These are phyloP conservation scores for Gymnopus androsaceus DNA, from an alignment of 1,284 basidiomycete species.

Conservation along the genomic window DNA sequence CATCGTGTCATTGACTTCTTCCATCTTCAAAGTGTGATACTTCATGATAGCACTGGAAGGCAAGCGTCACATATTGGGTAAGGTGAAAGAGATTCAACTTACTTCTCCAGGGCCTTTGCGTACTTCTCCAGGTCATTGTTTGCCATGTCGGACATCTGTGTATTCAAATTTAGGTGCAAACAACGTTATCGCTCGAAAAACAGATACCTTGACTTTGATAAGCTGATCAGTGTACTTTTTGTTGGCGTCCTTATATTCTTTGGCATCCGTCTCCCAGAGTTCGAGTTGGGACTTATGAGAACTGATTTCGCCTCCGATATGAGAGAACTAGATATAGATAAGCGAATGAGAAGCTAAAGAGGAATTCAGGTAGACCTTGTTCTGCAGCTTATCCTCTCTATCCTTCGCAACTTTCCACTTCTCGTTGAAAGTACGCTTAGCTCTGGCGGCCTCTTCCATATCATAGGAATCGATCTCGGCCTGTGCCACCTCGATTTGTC, in stretches of 20 bases:
- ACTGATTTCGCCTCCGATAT: slow-evolving; percentile 80
- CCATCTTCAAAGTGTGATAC: slow-evolving; percentile 99
- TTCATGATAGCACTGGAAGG: slow-evolving; percentile 90
- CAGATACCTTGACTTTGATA: slow-evolving; percentile 85
- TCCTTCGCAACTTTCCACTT: slow-evolving; percentile 76
- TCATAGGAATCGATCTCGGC: slow-evolving; percentile 76
- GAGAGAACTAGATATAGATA: slow-evolving; percentile 63
- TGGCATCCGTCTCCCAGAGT: slow-evolving; percentile 72
- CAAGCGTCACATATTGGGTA: slow-evolving; percentile 14
- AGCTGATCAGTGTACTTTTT: slow-evolving; percentile 89
- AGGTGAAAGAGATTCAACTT: slow-evolving; percentile 29
- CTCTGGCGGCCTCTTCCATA: slow-evolving; percentile 80
- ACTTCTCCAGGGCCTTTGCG: slow-evolving; percentile 94
- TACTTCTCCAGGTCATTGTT: slow-evolving; percentile 97
- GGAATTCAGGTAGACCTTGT: slow-evolving; percentile 43
- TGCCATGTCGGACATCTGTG: slow-evolving; percentile 89
- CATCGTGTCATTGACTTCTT: slow-evolving; percentile 98
- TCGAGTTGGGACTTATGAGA: slow-evolving; percentile 74
- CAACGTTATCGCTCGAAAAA: not conserved
- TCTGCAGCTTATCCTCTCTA: slow-evolving; percentile 72
- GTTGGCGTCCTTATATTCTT: slow-evolving; percentile 87
- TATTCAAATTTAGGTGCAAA: slow-evolving; percentile 5
- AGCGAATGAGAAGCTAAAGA: slow-evolving; percentile 3
- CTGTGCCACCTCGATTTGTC: slow-evolving; percentile 70
- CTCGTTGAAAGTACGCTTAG: slow-evolving; percentile 81